Evolutionary conservation across 2,329 filamentous ascomycete species (phyloP).

Genomic region (Sporothrix variecibatus): DNA sequence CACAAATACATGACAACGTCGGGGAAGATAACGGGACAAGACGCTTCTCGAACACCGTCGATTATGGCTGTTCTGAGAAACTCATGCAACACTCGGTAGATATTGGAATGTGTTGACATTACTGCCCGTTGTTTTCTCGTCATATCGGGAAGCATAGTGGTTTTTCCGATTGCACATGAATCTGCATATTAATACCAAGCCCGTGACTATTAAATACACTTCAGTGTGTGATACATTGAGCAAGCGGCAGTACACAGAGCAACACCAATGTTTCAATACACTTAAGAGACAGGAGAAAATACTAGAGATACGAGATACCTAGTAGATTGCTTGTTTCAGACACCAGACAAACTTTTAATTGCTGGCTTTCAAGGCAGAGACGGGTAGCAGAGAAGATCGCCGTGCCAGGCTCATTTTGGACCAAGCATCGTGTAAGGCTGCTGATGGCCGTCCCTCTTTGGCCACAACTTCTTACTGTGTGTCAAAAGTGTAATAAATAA

Average conservation of each 20-base stretch:
- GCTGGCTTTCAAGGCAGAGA: not conserved
- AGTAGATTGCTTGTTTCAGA: not conserved
- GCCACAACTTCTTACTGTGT: not conserved
- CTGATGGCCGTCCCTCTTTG: not conserved
- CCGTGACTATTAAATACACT: not conserved
- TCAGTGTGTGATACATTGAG: not conserved
- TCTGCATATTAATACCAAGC: slow-evolving; percentile 8
- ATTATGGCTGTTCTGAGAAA: not conserved
- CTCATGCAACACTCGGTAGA: not conserved
- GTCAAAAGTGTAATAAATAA: not conserved
- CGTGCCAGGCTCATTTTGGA: not conserved
- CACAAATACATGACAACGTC: not conserved
- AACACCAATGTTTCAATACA: not conserved
- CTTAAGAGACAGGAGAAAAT: not conserved
- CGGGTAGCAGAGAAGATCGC: not conserved
- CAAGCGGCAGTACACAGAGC: not conserved
- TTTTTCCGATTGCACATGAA: not conserved
- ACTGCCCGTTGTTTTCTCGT: not conserved
- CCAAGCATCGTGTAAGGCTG: slow-evolving; percentile 1
- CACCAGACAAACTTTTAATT: not conserved
- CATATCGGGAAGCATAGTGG: not conserved
- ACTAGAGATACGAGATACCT: too few species aligned
- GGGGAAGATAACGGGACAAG: not conserved
- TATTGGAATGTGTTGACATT: not conserved
- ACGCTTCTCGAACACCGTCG: not conserved